Conservation (phyloP, 257 asterid species). For the Verbascum thapsus region DNA sequence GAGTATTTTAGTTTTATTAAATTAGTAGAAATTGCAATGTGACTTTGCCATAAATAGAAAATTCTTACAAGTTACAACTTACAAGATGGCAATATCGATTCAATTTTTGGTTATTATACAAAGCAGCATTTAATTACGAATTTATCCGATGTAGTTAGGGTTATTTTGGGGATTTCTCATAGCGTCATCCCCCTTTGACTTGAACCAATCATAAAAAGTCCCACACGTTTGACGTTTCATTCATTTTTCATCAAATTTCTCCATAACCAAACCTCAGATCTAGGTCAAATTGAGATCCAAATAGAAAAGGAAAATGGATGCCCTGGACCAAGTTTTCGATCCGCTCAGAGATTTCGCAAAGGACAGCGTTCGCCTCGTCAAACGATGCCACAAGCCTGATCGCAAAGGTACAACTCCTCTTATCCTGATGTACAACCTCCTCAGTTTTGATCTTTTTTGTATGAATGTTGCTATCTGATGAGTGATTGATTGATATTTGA, state of each 20-base stretch:
- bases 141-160: too few relatives aligned
- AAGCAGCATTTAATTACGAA: too few relatives aligned
- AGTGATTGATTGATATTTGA: too few relatives aligned
- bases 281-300: background rate
- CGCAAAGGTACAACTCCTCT: slow-evolving; percentile 39
- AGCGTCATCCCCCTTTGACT: too few relatives aligned
- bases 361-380: slow-evolving; percentile 48
- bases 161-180: too few relatives aligned
- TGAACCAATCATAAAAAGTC: slow-evolving; percentile 15
- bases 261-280: slow-evolving; percentile 19
- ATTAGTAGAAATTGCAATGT: too few relatives aligned
- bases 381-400: slow-evolving; percentile 54
- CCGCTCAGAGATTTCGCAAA: slow-evolving; percentile 46
- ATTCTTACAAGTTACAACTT: too few relatives aligned
- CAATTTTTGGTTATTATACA: too few relatives aligned
- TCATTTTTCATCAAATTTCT: background rate
- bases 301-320: slow-evolving; percentile 35
- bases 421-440: background rate
- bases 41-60: too few relatives aligned
- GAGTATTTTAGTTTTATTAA: too few relatives aligned
- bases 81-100: too few relatives aligned
- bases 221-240: slow-evolving; percentile 23
- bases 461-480: too few relatives aligned
- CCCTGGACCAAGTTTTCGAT: slow-evolving; percentile 47
- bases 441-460: background rate